A percentile compares a stretch with the other conserved stretches of the same genome.
These are phyloP conservation scores for Geotrichum fermentans DNA, from an alignment of 1,139 yeast genomes.

Conservation along the genomic window DNA sequence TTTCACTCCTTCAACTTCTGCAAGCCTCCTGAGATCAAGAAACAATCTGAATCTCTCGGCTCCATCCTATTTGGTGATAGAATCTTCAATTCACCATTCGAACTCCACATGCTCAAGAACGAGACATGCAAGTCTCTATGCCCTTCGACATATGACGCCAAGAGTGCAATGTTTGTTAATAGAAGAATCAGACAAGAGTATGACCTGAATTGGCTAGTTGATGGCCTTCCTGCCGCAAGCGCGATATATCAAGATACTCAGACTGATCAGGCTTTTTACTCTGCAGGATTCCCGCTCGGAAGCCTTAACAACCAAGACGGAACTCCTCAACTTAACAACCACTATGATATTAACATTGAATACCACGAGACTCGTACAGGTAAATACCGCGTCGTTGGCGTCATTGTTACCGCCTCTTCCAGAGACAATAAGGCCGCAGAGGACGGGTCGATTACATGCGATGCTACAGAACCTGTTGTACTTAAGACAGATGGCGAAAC, in stretches of 20 bases:
- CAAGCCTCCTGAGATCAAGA: constrained; percentile 59
- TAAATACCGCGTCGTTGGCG: constrained; percentile 85
- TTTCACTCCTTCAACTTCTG: constrained; percentile 62
- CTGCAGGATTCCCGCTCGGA: constrained; percentile 81
- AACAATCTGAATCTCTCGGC: constrained; percentile 87
- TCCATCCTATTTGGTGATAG: constrained; percentile 93
- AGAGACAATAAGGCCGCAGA: constrained; percentile 35
- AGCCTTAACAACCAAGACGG: constrained; percentile 23
- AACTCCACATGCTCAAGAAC: constrained; percentile 69
- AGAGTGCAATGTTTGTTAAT: constrained; percentile 70
- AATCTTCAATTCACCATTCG: constrained; percentile 86
- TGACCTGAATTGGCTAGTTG: constrained; percentile 87
- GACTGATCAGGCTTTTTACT: constrained; percentile 47
- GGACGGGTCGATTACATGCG: constrained; percentile 33
- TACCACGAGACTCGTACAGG: constrained; percentile 67
- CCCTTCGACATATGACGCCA: constrained; percentile 49
- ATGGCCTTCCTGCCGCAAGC: constrained; percentile 87
- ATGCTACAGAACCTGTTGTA: constrained; percentile 27
- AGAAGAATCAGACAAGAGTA: constrained; percentile 77
- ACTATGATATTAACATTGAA: constrained; percentile 71
- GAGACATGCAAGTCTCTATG: constrained; percentile 65
- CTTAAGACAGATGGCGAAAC: constrained; percentile 38
- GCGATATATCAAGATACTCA: constrained; percentile 52
- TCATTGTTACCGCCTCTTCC: constrained; percentile 66
- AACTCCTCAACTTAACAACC: constrained; percentile 65